Evolutionary conservation across 768 basidiomycete genomes (phyloP), one percentile per base, ranked within the genome.

Genomic region (Floccularia luteovirens): DNA sequence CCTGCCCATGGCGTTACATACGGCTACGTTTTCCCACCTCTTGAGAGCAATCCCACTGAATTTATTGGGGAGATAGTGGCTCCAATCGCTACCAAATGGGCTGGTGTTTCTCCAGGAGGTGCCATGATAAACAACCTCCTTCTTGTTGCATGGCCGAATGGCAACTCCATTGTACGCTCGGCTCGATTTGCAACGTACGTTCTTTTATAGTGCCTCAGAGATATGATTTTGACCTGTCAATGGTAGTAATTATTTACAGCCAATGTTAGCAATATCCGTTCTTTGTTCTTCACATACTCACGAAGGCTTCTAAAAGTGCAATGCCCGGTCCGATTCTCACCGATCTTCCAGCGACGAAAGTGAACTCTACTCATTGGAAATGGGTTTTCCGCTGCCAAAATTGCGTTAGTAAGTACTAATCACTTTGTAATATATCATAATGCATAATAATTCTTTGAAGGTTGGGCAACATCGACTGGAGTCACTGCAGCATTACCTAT

Each of bases 381-480:
- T 79, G 75, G 71, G 75, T 79, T 3, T 82, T 70, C 60, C 66
- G 76, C 13, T 82, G 79, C 67, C 74, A 79, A 49, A 73, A 78
- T 55, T 82, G 79, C 61, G 72, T 77, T 32, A 59, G 76, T 77
- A 53, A 43, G 69, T 66, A 17, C 13, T n/a, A n/a, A n/a, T n/a
- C n/a, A n/a, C n/a, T n/a, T n/a, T 28, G 8, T 7, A 10, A 16
- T 8, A 16, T 27, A n/a, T 30, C n/a, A 10, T 12, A 11, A 12
- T 4, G 2, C 16, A n/a, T 27, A 19, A 30, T 14, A 3, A 24
- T 31, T 42, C 28, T 41, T 24, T 33, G 21, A 7, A 60, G 50
- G 60, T 57, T 75, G 66, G 52, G 59, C 69, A 49, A 58, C 56
- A 17, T 59, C 64, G 12, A 46, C 43, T n/a, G 38, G 25, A 10